phyloP scores from a whole-genome alignment of 202 grass and related monocot genomes.

The Elaeis oleifera region DNA sequence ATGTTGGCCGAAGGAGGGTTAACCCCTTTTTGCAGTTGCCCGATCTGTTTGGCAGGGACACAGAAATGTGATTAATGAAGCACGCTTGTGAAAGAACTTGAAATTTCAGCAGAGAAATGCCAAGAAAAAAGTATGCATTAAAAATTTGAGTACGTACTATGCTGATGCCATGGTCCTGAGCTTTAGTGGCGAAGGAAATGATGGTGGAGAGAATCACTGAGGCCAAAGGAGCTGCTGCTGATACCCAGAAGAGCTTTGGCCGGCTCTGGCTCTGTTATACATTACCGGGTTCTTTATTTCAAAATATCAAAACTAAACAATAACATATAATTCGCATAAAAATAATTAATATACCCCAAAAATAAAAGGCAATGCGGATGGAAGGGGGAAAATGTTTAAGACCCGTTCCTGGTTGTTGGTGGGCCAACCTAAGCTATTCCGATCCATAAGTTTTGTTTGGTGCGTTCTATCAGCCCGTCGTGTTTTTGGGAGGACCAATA shows the following conservation, averaged over 20 bases:
- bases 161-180: constrained; percentile 52
- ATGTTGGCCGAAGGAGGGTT: constrained; percentile 94
- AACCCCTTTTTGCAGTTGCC: constrained; percentile 60
- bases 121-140: neutral
- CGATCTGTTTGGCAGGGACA: constrained; percentile 45
- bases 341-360: too few relatives aligned
- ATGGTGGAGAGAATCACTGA: constrained; percentile 86
- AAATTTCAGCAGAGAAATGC: neutral
- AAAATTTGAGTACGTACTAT: constrained; percentile 40
- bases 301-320: neutral
- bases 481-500: too few relatives aligned
- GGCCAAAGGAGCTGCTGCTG: constrained; percentile 70
- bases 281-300: too few relatives aligned
- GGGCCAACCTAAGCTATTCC: too few relatives aligned
- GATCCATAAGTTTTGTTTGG: too few relatives aligned
- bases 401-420: too few relatives aligned
- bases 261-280: constrained; percentile 48
- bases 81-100: too few relatives aligned
- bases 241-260: constrained; percentile 89
- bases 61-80: too few relatives aligned
- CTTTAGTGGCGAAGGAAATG: constrained; percentile 65
- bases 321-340: neutral
- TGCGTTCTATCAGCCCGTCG: too few relatives aligned
- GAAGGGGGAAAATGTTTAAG: too few relatives aligned
- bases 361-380: too few relatives aligned